Conservation (phyloP, 441 rosid species). For the Populus hybrid region DNA sequence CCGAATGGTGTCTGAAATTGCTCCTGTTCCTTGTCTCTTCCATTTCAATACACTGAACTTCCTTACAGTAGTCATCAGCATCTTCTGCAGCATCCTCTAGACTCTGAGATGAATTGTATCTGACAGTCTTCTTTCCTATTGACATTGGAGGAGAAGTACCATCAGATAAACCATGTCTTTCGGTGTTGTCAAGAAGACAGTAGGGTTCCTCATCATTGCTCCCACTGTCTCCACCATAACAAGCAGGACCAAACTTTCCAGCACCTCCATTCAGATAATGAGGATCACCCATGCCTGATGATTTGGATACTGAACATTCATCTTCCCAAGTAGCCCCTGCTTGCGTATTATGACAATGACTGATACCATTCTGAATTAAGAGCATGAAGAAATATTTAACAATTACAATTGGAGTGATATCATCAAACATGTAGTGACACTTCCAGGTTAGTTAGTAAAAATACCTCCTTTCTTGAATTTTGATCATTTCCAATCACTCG, state of each 20-base stretch:
- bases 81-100: slow-evolving; percentile 33
- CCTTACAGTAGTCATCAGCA: slow-evolving; percentile 73
- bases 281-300: slow-evolving; percentile 44
- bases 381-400: slow-evolving; percentile 19
- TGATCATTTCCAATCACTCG: slow-evolving; percentile 52
- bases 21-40: slow-evolving; percentile 43
- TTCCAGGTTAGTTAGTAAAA: slow-evolving; percentile 5
- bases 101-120: slow-evolving; percentile 39
- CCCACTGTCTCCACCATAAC: slow-evolving; percentile 36
- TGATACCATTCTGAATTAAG: slow-evolving; percentile 40
- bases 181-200: slow-evolving; percentile 27
- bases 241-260: slow-evolving; percentile 27
- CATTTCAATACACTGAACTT: slow-evolving; percentile 76
- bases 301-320: slow-evolving; percentile 56
- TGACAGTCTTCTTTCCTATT: slow-evolving; percentile 38
- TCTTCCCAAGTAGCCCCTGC: slow-evolving; percentile 57
- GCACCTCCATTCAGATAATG: slow-evolving; percentile 14
- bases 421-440: not conserved
- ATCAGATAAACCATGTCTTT: slow-evolving; percentile 48
- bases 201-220: slow-evolving; percentile 35
- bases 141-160: slow-evolving; percentile 45
- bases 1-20: slow-evolving; percentile 21
- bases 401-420: not conserved
- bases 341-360: slow-evolving; percentile 34
- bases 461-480: slow-evolving; percentile 46